Percentiles rank a stretch among this genome's conserved stretches.
These are phyloP conservation scores for Sporothrix brasiliensis DNA, from an alignment of 2,329 filamentous ascomycete genomes.

Conservation along the genomic window DNA sequence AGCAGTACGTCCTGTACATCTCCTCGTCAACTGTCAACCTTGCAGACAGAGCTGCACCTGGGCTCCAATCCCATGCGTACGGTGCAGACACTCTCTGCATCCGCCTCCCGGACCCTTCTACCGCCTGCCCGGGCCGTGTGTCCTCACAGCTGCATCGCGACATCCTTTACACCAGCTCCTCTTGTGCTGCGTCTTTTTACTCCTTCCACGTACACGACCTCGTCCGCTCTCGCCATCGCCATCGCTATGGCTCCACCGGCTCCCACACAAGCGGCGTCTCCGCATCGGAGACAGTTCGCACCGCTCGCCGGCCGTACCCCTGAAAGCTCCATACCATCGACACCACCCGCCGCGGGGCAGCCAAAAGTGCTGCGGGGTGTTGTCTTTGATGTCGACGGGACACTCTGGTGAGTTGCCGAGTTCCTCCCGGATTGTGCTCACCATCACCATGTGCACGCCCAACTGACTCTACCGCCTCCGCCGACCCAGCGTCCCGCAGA, in stretches of 20 bases:
- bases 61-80: slow-evolving; percentile 7
- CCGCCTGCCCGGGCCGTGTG: not conserved
- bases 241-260: not conserved
- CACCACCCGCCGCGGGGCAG: not conserved
- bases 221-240: not conserved
- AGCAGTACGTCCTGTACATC: no score
- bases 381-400: slow-evolving; percentile 95
- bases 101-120: not conserved
- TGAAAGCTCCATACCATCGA: slow-evolving; percentile 34
- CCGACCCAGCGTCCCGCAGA: slow-evolving; percentile 73
- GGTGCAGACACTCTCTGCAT: not conserved
- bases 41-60: not conserved
- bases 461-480: not conserved
- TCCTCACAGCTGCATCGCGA: not conserved
- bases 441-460: not conserved
- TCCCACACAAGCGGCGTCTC: slow-evolving; percentile 34
- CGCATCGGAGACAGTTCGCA: slow-evolving; percentile 55
- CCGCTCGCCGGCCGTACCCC: slow-evolving; percentile 51
- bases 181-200: not conserved
- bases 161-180: not conserved
- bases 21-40: not conserved
- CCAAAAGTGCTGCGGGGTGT: slow-evolving; percentile 56
- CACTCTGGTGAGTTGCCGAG: slow-evolving; percentile 67
- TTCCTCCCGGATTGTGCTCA: not conserved
- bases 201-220: not conserved